These are phyloP conservation scores for Globisporangium cylindrosporum DNA, from an alignment of 352 stramenopile species.

Conservation along the genomic window DNA sequence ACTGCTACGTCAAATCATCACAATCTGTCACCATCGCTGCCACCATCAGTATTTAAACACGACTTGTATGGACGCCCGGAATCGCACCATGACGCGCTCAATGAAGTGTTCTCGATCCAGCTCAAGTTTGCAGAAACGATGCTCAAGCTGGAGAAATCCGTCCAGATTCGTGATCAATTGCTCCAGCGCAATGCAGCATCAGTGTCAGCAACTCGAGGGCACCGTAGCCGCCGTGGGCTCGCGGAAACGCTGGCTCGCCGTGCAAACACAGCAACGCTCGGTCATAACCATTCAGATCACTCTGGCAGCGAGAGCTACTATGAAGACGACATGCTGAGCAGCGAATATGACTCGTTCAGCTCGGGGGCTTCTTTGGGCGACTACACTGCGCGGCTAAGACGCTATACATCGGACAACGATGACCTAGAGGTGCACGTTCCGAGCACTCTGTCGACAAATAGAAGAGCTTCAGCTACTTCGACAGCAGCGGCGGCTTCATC, in stretches of 20 bases:
- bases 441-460: not conserved
- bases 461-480: not conserved
- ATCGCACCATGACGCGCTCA: slow-evolving; percentile 33
- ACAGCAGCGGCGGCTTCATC: not conserved
- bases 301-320: slow-evolving; percentile 21
- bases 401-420: not conserved
- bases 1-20: not conserved
- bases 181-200: slow-evolving; percentile 19
- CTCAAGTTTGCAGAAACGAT: slow-evolving; percentile 74
- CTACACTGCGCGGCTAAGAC: slow-evolving; percentile 14
- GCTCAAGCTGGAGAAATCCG: slow-evolving; percentile 62
- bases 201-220: not conserved
- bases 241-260: not conserved
- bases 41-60: not conserved
- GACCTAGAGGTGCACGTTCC: not conserved
- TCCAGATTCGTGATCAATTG: slow-evolving; percentile 55
- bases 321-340: slow-evolving; percentile 13
- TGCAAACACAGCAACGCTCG: slow-evolving; percentile 3
- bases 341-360: slow-evolving; percentile 28
- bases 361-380: slow-evolving; percentile 32
- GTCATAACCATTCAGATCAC: not conserved
- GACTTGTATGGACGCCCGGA: not conserved
- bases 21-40: not conserved
- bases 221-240: not conserved
- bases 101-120: slow-evolving; percentile 64